Base-by-base conservation (phyloP, 345 rosid genomes). In the Murraya paniculata region DNA sequence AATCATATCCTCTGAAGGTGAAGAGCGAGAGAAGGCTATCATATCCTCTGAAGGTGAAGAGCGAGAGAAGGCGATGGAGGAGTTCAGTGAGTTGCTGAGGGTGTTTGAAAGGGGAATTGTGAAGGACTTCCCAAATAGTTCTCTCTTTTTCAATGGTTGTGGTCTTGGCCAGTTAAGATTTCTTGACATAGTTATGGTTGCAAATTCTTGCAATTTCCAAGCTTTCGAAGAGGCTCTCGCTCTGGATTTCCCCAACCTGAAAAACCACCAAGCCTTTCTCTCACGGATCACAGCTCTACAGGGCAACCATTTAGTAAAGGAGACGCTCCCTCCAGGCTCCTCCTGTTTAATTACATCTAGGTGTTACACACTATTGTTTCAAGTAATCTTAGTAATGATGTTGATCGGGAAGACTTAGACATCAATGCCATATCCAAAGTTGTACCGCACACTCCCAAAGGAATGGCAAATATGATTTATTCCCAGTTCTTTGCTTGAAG, bases 51-150 rank as follows among this genome's bases (percentile, higher is more conserved):
- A n/a, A n/a, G n/a, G n/a, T n/a, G n/a, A n/a, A n/a, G n/a, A n/a
- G n/a, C n/a, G 31, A 56, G 78, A 80, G 58, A 78, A 69, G 59
- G 85, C 84, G 0, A 50, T 22, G 4, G 78, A 74, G 13, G 78
- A 31, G 24, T 73, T 55, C 66, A 53, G 14, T 2, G 72, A 72
- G 48, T 18, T 64, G 74, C 38, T 80, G n/a, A 55, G 33, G 13
- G 82, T 76, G 79, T 60, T 84, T 30, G 73, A 72, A 33, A 68
- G 71, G 13, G 84, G 82, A 36, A 79, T 81, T 22, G 66, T n/a
- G n/a, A n/a, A n/a, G 21, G 80, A 80, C 21, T 74, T n/a, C 18
- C 79, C 84, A 4, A 16, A 30, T 3, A 73, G 25, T 19, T 31
- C 48, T 24, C 79, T 73, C 7, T 58, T 78, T n/a, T 16, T 25